Conservation (phyloP, 495 filamentous ascomycete genomes). For the Physcia stellaris region DNA sequence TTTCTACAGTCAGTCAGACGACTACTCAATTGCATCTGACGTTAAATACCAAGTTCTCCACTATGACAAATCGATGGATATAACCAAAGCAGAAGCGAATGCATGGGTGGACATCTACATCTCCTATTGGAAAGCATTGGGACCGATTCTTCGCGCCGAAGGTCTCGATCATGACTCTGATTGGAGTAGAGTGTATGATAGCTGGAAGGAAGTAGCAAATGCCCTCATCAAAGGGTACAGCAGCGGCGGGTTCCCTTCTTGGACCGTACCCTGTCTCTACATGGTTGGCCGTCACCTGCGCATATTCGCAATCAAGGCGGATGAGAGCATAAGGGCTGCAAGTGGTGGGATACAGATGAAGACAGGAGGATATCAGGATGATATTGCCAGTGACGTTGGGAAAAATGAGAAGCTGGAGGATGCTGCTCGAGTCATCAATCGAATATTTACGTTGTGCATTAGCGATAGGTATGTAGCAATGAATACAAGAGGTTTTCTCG, state of each 20-base stretch:
- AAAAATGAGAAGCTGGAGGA: conserved; percentile 78
- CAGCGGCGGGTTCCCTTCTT: conserved; percentile 52
- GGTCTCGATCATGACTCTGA: conserved; percentile 19
- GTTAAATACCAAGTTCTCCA: conserved; percentile 42
- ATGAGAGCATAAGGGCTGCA: conserved; percentile 40
- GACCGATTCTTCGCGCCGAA: conserved; percentile 48
- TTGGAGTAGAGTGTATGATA: conserved; percentile 64
- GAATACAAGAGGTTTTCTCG: neutral
- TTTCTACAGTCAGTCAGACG: conserved; percentile 51
- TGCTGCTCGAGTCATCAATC: conserved; percentile 72
- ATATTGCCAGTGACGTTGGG: conserved; percentile 54
- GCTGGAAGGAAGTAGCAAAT: conserved; percentile 70
- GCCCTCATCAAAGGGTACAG: conserved; percentile 62
- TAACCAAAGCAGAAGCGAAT: conserved; percentile 49
- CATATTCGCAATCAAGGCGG: conserved; percentile 77
- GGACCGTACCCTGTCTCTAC: conserved; percentile 84
- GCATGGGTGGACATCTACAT: conserved; percentile 76
- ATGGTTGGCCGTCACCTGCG: conserved; percentile 69
- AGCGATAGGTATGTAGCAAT: conserved; percentile 58
- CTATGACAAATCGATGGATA: conserved; percentile 27
- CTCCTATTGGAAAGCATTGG: conserved; percentile 69
- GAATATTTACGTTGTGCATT: conserved; percentile 77
- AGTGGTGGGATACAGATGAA: conserved; percentile 28
- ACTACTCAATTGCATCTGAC: conserved; percentile 37
- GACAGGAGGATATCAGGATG: conserved; percentile 51